Evolutionary conservation across 306 rosid genomes (phyloP).

Genomic region (Vigna trinervia): DNA sequence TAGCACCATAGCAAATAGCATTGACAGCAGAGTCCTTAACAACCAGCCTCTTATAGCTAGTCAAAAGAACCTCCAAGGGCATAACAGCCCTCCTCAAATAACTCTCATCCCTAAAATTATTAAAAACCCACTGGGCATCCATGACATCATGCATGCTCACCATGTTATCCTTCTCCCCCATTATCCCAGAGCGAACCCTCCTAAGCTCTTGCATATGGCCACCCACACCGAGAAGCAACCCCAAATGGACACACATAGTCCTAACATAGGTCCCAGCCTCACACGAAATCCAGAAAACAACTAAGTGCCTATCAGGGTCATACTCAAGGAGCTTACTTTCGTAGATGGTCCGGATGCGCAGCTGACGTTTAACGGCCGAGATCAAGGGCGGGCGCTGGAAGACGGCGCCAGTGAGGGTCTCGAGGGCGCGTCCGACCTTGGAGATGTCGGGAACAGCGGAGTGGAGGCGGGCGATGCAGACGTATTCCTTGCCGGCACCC

Average conservation of each 20-base stretch:
- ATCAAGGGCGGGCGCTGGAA: constrained; percentile 86
- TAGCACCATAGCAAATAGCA: constrained; percentile 90
- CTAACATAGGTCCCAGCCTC: constrained; percentile 91
- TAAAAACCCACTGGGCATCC: constrained; percentile 87
- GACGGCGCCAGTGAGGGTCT: constrained; percentile 83
- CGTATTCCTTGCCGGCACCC: constrained; percentile 91
- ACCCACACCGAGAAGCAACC: constrained; percentile 86
- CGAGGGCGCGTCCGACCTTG: constrained; percentile 77
- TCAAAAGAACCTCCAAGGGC: constrained; percentile 78
- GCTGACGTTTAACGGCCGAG: constrained; percentile 87
- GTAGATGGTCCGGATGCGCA: constrained; percentile 82
- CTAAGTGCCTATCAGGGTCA: constrained; percentile 72
- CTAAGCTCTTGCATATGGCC: constrained; percentile 91
- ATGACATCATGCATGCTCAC: constrained; percentile 89
- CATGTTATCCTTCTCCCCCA: constrained; percentile 93
- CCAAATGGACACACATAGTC: constrained; percentile 86
- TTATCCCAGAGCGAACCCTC: constrained; percentile 80
- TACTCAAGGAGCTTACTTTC: constrained; percentile 91
- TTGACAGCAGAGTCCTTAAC: constrained; percentile 89
- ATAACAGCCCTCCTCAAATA: constrained; percentile 82
- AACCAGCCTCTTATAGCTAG: constrained; percentile 82
- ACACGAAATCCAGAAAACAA: constrained; percentile 58
- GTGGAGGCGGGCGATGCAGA: constrained; percentile 76
- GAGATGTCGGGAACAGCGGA: constrained; percentile 73
- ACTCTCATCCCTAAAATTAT: constrained; percentile 70